Percentiles rank a stretch among this genome's conserved stretches.
These are phyloP conservation scores for Coelastrella sp. DNA, from an alignment of 139 green algal genomes.

Conservation along the genomic window DNA sequence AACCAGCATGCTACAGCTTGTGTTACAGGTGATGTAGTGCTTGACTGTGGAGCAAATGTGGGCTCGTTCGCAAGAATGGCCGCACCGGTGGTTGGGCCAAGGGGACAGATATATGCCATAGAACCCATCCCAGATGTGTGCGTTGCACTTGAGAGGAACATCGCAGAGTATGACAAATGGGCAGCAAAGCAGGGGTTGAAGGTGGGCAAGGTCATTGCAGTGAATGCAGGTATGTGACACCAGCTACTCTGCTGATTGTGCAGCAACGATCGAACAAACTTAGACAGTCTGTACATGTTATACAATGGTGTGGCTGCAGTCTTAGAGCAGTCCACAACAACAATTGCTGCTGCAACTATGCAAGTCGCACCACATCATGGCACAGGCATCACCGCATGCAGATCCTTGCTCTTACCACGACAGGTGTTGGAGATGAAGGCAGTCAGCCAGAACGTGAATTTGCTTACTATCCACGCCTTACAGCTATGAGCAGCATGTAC, in stretches of 20 bases:
- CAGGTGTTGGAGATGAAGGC: constrained; percentile 27
- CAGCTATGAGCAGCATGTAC: constrained; percentile 53
- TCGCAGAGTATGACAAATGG: constrained; percentile 33
- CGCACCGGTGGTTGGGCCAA: constrained; percentile 22
- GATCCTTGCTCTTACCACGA: too few species aligned
- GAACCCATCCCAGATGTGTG: constrained; percentile 41
- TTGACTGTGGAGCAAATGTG: constrained; percentile 49
- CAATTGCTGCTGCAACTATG: neutral
- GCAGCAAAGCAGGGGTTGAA: constrained; percentile 4
- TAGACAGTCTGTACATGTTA: too few species aligned
- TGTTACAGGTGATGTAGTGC: constrained; percentile 44
- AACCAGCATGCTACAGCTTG: too few species aligned
- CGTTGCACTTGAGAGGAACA: constrained; percentile 38
- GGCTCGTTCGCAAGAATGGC: constrained; percentile 49
- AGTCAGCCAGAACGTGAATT: constrained; percentile 38
- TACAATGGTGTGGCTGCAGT: too few species aligned
- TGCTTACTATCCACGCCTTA: constrained; percentile 43
- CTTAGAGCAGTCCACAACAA: too few species aligned
- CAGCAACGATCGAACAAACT: too few species aligned
- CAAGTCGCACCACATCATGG: neutral
- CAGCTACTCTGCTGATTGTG: too few species aligned
- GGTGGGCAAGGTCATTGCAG: constrained; percentile 14
- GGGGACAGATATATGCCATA: constrained; percentile 11
- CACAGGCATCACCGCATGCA: too few species aligned
- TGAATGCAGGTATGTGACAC: constrained; percentile 46